Percentiles rank a stretch among this genome's conserved stretches.
phyloP scores from a whole-genome alignment of 2,329 filamentous ascomycete species.

The Neonectria punicea region DNA sequence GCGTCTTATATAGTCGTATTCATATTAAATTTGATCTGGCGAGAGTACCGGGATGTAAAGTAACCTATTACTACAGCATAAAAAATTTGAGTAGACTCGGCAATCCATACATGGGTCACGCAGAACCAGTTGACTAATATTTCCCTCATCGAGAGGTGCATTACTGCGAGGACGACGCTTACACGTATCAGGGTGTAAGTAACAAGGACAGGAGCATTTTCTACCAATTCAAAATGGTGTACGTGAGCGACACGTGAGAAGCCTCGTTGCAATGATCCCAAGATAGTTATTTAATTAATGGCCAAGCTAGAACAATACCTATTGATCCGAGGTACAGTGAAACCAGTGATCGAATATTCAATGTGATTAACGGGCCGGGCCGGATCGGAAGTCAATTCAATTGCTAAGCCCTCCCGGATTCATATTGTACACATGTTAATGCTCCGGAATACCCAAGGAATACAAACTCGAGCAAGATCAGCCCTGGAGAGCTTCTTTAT shows the following conservation, averaged over 20 bases:
- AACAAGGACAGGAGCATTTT: too few relatives aligned
- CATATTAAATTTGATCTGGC: neutral
- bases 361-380: neutral
- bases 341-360: neutral
- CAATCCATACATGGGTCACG: neutral
- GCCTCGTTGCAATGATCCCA: too few relatives aligned
- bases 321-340: neutral
- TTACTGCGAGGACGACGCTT: too few relatives aligned
- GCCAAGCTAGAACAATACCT: neutral
- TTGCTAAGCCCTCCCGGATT: neutral
- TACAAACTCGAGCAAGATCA: neutral
- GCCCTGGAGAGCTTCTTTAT: neutral
- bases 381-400: neutral
- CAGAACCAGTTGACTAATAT: neutral
- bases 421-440: neutral
- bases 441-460: neutral
- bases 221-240: too few relatives aligned
- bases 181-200: too few relatives aligned
- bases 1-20: neutral
- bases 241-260: too few relatives aligned
- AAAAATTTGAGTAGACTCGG: neutral
- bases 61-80: neutral
- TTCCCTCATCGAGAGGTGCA: too few relatives aligned
- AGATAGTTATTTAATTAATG: too few relatives aligned
- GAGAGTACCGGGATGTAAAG: neutral